phyloP scores from a whole-genome alignment of 2,329 filamentous ascomycete genomes.

The Raffaelea albimanens region DNA sequence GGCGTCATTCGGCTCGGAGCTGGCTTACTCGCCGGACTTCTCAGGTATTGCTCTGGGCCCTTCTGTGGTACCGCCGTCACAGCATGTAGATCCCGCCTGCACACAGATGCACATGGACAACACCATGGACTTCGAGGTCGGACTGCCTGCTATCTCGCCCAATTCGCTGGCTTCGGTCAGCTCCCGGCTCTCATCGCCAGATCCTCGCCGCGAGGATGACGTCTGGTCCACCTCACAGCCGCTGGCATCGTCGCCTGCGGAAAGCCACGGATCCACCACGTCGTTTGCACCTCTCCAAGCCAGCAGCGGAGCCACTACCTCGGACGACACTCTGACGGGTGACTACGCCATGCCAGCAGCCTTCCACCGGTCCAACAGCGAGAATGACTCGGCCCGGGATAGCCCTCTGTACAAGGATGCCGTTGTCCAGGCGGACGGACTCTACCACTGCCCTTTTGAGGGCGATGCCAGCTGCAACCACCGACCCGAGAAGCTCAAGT shows the following conservation, averaged over 20 bases:
- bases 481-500: conserved; percentile 92
- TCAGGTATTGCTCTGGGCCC: conserved; percentile 19
- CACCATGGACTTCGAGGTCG: conserved; percentile 38
- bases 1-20: conserved; percentile 37
- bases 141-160: conserved; percentile 39
- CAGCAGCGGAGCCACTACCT: background rate
- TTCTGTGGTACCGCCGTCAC: conserved; percentile 20
- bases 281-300: conserved; percentile 4
- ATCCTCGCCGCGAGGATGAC: conserved; percentile 44
- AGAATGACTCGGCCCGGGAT: conserved; percentile 51
- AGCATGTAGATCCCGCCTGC: conserved; percentile 42
- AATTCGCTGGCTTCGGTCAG: conserved; percentile 44
- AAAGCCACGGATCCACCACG: conserved; percentile 35
- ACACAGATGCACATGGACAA: conserved; percentile 34
- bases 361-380: conserved; percentile 40
- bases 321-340: conserved; percentile 19
- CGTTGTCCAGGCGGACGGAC: conserved; percentile 57
- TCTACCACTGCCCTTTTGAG: conserved; percentile 90
- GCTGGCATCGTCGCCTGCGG: conserved; percentile 31
- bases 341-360: conserved; percentile 29
- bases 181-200: conserved; percentile 36
- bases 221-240: conserved; percentile 28
- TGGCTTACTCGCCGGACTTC: conserved; percentile 33
- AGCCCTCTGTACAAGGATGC: conserved; percentile 64
- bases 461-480: conserved; percentile 67